These are phyloP conservation scores for Dactylonectria macrodidyma DNA, from an alignment of 2,329 filamentous ascomycete species.

Conservation along the genomic window DNA sequence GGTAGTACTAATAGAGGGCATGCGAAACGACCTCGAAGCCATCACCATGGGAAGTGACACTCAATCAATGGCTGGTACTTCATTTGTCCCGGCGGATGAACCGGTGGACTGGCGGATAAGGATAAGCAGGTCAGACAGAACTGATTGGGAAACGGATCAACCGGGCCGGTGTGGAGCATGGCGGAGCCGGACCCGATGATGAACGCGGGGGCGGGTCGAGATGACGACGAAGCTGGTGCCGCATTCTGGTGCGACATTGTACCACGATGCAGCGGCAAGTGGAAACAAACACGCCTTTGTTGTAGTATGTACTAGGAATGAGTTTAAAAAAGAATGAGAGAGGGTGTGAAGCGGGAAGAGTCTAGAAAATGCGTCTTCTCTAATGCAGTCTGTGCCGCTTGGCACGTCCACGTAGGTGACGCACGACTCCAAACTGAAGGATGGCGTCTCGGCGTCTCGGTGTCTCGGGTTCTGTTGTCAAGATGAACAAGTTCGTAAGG, in stretches of 20 bases:
- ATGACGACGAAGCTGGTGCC: neutral
- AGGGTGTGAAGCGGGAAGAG: neutral
- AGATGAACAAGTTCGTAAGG: neutral
- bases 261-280: neutral
- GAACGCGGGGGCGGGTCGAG: conserved; percentile 8
- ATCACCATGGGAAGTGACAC: too few relatives aligned
- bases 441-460: neutral
- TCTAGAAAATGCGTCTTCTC: neutral
- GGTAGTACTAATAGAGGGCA: neutral
- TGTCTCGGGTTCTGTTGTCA: neutral
- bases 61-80: neutral
- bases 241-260: neutral
- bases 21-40: neutral
- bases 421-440: neutral
- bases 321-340: neutral
- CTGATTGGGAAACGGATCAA: neutral
- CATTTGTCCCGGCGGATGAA: neutral
- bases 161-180: conserved; percentile 16
- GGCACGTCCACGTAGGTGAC: neutral
- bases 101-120: neutral
- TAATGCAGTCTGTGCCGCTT: neutral
- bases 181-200: neutral
- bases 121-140: neutral
- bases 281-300: neutral
- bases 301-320: neutral